Conservation (phyloP, 169 alveolate genomes). For the Eimeria sp. region DNA sequence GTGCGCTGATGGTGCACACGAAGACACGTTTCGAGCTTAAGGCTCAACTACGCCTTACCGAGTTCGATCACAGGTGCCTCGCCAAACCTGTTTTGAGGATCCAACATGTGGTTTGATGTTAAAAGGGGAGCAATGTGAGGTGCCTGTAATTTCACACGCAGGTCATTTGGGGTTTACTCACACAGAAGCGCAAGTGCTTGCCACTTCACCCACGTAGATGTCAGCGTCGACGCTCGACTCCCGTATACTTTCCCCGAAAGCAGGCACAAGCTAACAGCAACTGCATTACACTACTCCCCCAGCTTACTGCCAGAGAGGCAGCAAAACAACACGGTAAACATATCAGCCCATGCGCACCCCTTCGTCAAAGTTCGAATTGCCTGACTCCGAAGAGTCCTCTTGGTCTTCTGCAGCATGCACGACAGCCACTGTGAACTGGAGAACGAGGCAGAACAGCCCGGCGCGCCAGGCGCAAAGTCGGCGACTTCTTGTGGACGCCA, state of each 20-base stretch:
- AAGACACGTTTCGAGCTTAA: neutral
- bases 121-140: slow-evolving; percentile 3
- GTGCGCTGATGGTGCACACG: neutral
- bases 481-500: neutral
- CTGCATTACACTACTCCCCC: neutral
- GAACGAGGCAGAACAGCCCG: neutral
- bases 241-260: neutral
- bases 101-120: slow-evolving; percentile 10
- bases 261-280: neutral
- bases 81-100: slow-evolving; percentile 18
- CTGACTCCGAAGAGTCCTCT: slow-evolving; percentile 33
- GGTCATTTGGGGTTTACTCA: neutral
- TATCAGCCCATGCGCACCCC: slow-evolving; percentile 2
- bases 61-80: neutral
- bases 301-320: neutral
- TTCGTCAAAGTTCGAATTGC: neutral
- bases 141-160: slow-evolving; percentile 17
- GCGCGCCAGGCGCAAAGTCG: slow-evolving; percentile 33
- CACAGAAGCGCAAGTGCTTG: neutral
- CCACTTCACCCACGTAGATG: neutral
- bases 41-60: slow-evolving; percentile 1
- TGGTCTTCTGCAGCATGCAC: slow-evolving; percentile 22
- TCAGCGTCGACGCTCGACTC: neutral
- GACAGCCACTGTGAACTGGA: neutral
- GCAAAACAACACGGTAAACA: neutral